phyloP scores from a whole-genome alignment of 257 asterid genomes.

The Solanum piurae region DNA sequence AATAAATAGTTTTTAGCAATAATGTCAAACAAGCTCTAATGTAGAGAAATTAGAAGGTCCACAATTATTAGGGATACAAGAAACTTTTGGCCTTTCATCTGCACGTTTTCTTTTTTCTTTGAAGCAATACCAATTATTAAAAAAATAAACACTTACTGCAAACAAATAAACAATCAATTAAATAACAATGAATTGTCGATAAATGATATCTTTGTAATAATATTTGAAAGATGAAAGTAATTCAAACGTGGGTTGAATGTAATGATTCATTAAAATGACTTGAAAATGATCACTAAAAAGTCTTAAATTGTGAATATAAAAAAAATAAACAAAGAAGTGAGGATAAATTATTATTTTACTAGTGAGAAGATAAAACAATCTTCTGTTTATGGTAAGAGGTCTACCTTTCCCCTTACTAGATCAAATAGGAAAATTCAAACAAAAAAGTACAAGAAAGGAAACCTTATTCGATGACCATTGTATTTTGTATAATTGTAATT shows the following conservation, averaged over 20 bases:
- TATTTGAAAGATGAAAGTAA: too few relatives aligned
- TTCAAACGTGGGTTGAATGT: background rate
- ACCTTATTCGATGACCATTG: too few relatives aligned
- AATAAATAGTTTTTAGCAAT: too few relatives aligned
- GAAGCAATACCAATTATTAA: background rate
- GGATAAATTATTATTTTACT: background rate
- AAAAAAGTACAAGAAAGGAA: too few relatives aligned
- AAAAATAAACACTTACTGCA: too few relatives aligned
- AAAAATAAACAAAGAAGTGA: background rate
- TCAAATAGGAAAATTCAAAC: too few relatives aligned
- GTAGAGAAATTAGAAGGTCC: too few relatives aligned
- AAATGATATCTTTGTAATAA: background rate
- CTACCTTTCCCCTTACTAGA: too few relatives aligned
- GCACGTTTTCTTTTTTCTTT: background rate
- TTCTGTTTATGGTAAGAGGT: too few relatives aligned
- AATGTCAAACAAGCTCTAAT: too few relatives aligned
- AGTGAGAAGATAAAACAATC: background rate
- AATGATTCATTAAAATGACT: background rate
- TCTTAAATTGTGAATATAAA: background rate
- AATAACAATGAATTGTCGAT: background rate
- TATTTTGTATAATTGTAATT: too few relatives aligned
- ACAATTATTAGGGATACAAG: background rate
- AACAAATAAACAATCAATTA: too few relatives aligned
- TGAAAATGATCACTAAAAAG: background rate
- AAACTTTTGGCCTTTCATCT: background rate